Evolutionary conservation across 2,329 filamentous ascomycete species (phyloP), one percentile per base, ranked within the genome.

Genomic region (Didymella lethalis): DNA sequence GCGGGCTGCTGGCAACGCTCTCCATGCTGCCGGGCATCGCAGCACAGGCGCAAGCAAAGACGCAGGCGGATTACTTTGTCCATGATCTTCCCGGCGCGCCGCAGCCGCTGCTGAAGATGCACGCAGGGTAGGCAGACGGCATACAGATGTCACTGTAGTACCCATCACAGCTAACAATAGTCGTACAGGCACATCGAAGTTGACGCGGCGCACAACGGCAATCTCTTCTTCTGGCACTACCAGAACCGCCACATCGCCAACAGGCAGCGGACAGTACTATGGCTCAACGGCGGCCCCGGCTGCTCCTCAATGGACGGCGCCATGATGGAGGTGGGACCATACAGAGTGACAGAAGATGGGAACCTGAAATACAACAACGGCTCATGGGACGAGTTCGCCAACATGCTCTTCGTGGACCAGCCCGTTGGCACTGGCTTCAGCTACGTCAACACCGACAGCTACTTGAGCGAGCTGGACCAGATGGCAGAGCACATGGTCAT

Each of bases 321-420:
- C 2, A 79, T 98, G 82, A 98, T 98, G 88, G 95, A 99, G 78
- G 87, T 99, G 64, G 95, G 95, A 0, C 95, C 95, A 2, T 99
- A 97, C 77, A 85, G 95, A 64, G 81, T 99, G 57, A 89, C 90
- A 72, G 86, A 94, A 65, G 86, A 90, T 31, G 78, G 84, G 78
- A 83, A 89, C 71, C 81, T 99, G 57, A 83, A 82, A 57, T 88
- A 92, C 75, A 97, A 97, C 76, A 90, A 96, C 54, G 95, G 95
- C n/a, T 93, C 93, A 0, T 99, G 96, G 96, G 90, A 97, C 77
- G 94, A 99, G 80, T 99, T 98, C 73, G 92, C 95, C 64, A 99
- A 99, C 72, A 79, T 99, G 50, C 86, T 99, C 59, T 99, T 99
- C 74, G 92, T 99, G 60, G 95, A 99, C 74, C 96, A 98, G 74